Conservation (phyloP, 176 grass and related monocot species). For the Oryza meridionalis region DNA sequence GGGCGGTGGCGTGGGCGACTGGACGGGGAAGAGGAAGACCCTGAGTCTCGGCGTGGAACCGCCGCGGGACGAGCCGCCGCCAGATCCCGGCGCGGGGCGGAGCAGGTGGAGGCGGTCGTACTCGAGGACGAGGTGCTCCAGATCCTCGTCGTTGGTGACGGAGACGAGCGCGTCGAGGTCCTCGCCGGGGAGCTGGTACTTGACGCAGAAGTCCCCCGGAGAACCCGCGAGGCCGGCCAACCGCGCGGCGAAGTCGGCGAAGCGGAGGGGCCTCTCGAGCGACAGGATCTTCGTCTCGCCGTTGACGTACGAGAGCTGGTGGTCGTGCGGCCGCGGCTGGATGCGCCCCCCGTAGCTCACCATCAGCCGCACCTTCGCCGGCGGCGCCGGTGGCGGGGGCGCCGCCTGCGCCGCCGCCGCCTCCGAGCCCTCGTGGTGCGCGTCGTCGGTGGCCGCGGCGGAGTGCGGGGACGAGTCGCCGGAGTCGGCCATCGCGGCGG, state of each 20-base stretch:
- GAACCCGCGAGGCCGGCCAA: slow-evolving; percentile 39
- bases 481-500: slow-evolving; percentile 65
- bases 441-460: slow-evolving; percentile 52
- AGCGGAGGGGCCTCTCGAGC: slow-evolving; percentile 73
- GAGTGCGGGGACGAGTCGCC: slow-evolving; percentile 74
- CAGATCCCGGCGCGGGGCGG: slow-evolving; percentile 44
- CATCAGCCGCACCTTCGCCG: slow-evolving; percentile 68
- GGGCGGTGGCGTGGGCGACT: slow-evolving; percentile 29
- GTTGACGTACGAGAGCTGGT: slow-evolving; percentile 90
- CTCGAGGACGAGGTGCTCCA: slow-evolving; percentile 87
- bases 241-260: slow-evolving; percentile 63
- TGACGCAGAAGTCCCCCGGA: slow-evolving; percentile 64
- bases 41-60: slow-evolving; percentile 61
- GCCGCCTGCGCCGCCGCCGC: not conserved
- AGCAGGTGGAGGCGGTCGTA: slow-evolving; percentile 76
- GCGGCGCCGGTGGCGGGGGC: slow-evolving; percentile 16
- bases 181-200: slow-evolving; percentile 99
- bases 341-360: slow-evolving; percentile 96
- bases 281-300: slow-evolving; percentile 98
- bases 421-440: slow-evolving; percentile 46
- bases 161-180: slow-evolving; percentile 97
- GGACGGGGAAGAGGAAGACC: slow-evolving; percentile 91
- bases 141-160: slow-evolving; percentile 95
- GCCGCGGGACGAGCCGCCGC: slow-evolving; percentile 36
- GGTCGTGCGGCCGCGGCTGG: slow-evolving; percentile 79